phyloP scores from a whole-genome alignment of 2,329 filamentous ascomycete species.

The Botrytis porri region DNA sequence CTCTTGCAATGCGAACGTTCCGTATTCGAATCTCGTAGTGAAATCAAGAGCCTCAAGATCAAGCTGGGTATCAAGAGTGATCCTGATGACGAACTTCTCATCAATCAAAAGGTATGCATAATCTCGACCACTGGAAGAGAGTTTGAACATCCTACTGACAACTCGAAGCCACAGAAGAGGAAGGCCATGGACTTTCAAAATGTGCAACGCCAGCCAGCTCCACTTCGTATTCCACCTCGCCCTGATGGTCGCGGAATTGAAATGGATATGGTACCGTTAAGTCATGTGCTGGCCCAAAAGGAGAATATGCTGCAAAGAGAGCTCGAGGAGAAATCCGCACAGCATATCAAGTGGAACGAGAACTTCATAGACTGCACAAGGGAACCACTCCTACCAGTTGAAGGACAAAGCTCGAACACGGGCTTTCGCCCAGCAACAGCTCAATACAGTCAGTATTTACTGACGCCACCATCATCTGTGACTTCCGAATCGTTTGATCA shows the following conservation, averaged over 20 bases:
- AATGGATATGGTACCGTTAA: slow-evolving; percentile 72
- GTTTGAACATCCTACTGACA: slow-evolving; percentile 16
- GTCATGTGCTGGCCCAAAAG: slow-evolving; percentile 76
- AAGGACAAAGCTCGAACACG: slow-evolving; percentile 58
- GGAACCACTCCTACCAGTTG: slow-evolving; percentile 76
- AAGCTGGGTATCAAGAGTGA: slow-evolving; percentile 86
- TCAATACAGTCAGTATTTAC: slow-evolving; percentile 59
- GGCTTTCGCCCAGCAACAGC: slow-evolving; percentile 71
- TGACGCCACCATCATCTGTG: slow-evolving; percentile 57
- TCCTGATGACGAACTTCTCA: slow-evolving; percentile 73
- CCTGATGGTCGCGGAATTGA: slow-evolving; percentile 70
- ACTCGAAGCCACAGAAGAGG: slow-evolving; percentile 63
- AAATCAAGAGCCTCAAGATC: slow-evolving; percentile 84
- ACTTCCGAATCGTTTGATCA: slow-evolving; percentile 40
- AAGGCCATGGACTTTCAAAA: slow-evolving; percentile 56
- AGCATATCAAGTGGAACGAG: slow-evolving; percentile 89
- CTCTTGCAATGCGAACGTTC: slow-evolving; percentile 70
- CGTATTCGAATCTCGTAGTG: slow-evolving; percentile 78
- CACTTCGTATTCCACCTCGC: slow-evolving; percentile 67
- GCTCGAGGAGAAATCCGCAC: slow-evolving; percentile 81
- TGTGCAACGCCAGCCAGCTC: slow-evolving; percentile 59
- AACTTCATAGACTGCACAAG: slow-evolving; percentile 85
- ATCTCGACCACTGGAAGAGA: slow-evolving; percentile 32
- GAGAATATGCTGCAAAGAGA: slow-evolving; percentile 77
- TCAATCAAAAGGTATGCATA: slow-evolving; percentile 80